A percentile compares a stretch with the other conserved stretches of the same genome.
These are phyloP conservation scores for Pseudogymnoascus sp. DNA, from an alignment of 2,329 filamentous ascomycete species.

Conservation along the genomic window DNA sequence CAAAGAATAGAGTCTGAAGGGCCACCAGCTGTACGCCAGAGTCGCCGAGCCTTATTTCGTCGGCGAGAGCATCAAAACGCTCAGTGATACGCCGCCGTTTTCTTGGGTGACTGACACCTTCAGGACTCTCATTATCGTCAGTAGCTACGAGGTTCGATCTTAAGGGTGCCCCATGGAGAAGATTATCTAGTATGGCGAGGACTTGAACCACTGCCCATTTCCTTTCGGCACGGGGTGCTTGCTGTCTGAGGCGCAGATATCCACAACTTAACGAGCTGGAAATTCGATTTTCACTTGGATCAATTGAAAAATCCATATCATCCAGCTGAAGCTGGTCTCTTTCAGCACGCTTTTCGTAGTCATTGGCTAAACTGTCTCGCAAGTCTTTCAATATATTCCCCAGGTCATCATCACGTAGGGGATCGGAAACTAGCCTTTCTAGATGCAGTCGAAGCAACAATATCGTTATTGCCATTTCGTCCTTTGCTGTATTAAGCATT, in stretches of 20 bases:
- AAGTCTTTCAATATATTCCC: conserved; percentile 54
- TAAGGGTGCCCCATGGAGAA: background rate
- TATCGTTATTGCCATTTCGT: conserved; percentile 71
- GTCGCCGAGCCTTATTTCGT: conserved; percentile 24
- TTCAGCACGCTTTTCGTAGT: conserved; percentile 68
- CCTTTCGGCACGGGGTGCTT: conserved; percentile 50
- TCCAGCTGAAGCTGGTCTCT: conserved; percentile 71
- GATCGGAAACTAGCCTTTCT: conserved; percentile 44
- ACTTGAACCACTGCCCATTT: conserved; percentile 56
- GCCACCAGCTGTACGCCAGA: conserved; percentile 26
- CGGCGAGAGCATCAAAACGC: conserved; percentile 24
- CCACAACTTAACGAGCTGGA: conserved; percentile 39
- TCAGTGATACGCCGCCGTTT: conserved; percentile 28
- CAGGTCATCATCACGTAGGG: conserved; percentile 33
- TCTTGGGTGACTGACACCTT: conserved; percentile 21
- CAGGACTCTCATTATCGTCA: conserved; percentile 12
- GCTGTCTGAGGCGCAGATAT: conserved; percentile 49
- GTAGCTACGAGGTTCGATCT: conserved; percentile 11
- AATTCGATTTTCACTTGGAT: conserved; percentile 24
- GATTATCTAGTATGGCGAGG: conserved; percentile 39
- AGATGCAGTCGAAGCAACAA: conserved; percentile 60
- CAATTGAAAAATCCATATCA: conserved; percentile 52
- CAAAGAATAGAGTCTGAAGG: conserved; percentile 49
- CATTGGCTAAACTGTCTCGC: conserved; percentile 63
- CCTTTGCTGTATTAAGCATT: conserved; percentile 54